Conservation (phyloP, 148 eudicot genomes). For the Silene conica region DNA sequence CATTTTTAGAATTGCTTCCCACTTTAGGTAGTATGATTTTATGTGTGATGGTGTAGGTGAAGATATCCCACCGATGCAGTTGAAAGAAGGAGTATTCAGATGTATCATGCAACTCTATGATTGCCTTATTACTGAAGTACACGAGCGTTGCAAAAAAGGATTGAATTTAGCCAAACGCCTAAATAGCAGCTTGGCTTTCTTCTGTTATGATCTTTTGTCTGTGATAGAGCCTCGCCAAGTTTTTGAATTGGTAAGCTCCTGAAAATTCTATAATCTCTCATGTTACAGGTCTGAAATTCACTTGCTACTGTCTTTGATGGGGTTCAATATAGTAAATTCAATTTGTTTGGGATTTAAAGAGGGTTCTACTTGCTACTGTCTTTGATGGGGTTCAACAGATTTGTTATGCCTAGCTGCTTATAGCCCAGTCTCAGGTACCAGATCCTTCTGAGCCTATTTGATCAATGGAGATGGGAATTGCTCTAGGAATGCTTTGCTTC, state of each 20-base stretch:
- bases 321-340: neutral
- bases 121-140: constrained; percentile 98
- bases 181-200: constrained; percentile 94
- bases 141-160: constrained; percentile 98
- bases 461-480: no score
- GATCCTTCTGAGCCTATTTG: no score
- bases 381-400: no score
- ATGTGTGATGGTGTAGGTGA: constrained; percentile 57
- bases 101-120: constrained; percentile 90
- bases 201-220: constrained; percentile 92
- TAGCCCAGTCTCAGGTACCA: no score
- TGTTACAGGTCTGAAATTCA: neutral
- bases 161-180: constrained; percentile 86
- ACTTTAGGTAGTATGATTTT: neutral
- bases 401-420: no score
- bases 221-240: constrained; percentile 98
- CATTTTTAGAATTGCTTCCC: neutral
- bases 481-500: no score
- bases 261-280: neutral
- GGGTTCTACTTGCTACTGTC: no score
- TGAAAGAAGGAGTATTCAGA: constrained; percentile 97
- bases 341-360: neutral
- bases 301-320: no score
- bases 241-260: constrained; percentile 76
- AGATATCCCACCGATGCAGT: constrained; percentile 97